Conservation (phyloP, 441 rosid species). For the Corymbia citriodora region DNA sequence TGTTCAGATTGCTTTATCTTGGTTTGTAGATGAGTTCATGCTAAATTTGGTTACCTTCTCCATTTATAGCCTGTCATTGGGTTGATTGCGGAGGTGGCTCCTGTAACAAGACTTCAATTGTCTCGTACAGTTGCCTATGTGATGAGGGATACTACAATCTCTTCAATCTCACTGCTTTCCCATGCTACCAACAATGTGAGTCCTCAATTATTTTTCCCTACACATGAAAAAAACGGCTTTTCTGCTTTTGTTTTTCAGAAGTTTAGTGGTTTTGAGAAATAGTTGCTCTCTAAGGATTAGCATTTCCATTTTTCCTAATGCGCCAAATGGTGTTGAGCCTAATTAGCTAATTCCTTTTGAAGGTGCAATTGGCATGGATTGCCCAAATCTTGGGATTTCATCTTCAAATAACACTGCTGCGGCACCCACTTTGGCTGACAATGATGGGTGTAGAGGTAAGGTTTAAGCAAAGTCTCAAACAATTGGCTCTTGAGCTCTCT, state of each 20-base stretch:
- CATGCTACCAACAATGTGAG: constrained; percentile 76
- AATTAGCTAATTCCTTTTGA: not conserved
- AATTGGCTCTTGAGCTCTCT: not conserved
- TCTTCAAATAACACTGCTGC: constrained; percentile 16
- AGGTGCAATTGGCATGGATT: constrained; percentile 82
- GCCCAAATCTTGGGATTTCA: constrained; percentile 44
- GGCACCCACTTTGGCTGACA: constrained; percentile 21
- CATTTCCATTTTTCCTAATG: not conserved
- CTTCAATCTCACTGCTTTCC: constrained; percentile 49
- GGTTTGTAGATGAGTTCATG: not conserved
- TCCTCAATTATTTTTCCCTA: not conserved
- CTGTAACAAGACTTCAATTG: constrained; percentile 44
- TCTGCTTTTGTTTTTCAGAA: not conserved
- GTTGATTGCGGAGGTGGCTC: constrained; percentile 66
- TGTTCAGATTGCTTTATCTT: not conserved
- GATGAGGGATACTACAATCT: constrained; percentile 56
- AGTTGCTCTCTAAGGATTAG: not conserved
- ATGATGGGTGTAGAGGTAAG: constrained; percentile 13
- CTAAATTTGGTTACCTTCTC: not conserved
- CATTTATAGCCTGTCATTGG: constrained; percentile 56
- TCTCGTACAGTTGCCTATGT: constrained; percentile 47
- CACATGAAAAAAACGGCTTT: not conserved
- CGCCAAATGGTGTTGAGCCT: not conserved
- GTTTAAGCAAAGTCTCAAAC: not conserved
- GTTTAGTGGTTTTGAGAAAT: not conserved